Base-by-base conservation (phyloP, 805 yeast species). In the Metschnikowia shivogae region DNA sequence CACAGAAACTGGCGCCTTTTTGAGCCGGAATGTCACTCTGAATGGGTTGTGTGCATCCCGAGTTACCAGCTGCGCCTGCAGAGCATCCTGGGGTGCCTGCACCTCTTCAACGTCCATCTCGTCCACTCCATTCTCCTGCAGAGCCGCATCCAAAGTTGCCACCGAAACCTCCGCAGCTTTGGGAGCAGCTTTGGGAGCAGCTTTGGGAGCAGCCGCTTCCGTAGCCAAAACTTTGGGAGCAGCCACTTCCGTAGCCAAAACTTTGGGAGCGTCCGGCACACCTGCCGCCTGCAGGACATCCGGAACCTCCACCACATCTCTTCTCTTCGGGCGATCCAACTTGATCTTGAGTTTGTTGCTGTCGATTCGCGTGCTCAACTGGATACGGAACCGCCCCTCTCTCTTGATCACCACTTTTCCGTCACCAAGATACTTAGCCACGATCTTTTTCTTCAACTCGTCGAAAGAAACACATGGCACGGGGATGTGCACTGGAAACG, bases 381-480 rank as follows among this genome's bases (percentile, higher is more conserved):
- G 82, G 38, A 79, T 74, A 55, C 73, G 77, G 49, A 79, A 72
- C 45, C 81, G 59, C 1, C 82, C 81, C 54, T 81, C 84, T 47
- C 88, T 68, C 51, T 74, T 82, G 14, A 89, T 65, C 5, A 76
- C 68, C n/a, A 88, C 67, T 33, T 69, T 69, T 3, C 82, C 82
- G 22, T 68, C 67, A 0, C 79, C 84, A 5, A 72, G 50, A 42
- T 77, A 55, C 51, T 73, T 76, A 0, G 89, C 87, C 6, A 77
- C 79, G 20, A 93, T 68, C 52, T 78, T 80, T 58, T 79, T 82
- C 46, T 62, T 66, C 39, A 72, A 54, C 43, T 72, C 76, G 28
- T 58, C 61, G 22, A 65, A 49, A 26, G 71, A 67, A 42, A 80
- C 81, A 52, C 81, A 74, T 3, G 97, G 97, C 11, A 81, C 65